Base-by-base conservation (phyloP, 371 early-diverging fungal species). In the Mortierella sp. region DNA sequence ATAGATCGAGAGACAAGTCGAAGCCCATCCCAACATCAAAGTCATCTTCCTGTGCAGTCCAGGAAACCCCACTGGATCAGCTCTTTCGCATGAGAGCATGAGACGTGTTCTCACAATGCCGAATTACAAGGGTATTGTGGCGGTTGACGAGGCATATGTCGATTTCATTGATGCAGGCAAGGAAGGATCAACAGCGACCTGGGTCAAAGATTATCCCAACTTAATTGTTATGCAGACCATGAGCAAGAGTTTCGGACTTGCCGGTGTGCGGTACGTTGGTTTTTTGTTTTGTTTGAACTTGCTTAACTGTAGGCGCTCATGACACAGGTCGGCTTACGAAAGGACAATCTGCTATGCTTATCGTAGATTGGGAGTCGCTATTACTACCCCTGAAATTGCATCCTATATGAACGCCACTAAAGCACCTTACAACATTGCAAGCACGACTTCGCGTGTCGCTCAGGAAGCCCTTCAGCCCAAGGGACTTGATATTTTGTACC, bases 111-210 rank as follows among this genome's bases (percentile, higher is more conserved):
- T 99, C 1, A 90, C 93, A 15, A 73, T 66, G 78, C 69, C 65
- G 55, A 67, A 60, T 67, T 92, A 80, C 73, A 83, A 85, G 44
- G 97, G 98, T 4, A 68, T 98, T 23, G 97, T 99, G 1, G 92
- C 94, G 3, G 94, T 99, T 4, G 99, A 99, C 82, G 99, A 99
- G 82, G 99, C 99, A 2, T 99, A 99, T 80, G 90, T 98, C 17
- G 99, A 99, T 80, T 99, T 99, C 81, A 90, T 89, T 27, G 86
- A 87, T 24, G 65, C 64, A 11, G 56, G 56, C 39, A 81, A 82
- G 53, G 89, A 86, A 66, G 91, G 80, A 24, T 87, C 90, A n/a
- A 89, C 92, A 5, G 93, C 93, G 2, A 60, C 79, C 34, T 94
- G 95, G 93, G 89, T 93, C 28, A 70, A 79, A 7, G 73, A 89